These are phyloP conservation scores for Streptanthus diversifolius DNA, from an alignment of 345 rosid species.

Conservation along the genomic window DNA sequence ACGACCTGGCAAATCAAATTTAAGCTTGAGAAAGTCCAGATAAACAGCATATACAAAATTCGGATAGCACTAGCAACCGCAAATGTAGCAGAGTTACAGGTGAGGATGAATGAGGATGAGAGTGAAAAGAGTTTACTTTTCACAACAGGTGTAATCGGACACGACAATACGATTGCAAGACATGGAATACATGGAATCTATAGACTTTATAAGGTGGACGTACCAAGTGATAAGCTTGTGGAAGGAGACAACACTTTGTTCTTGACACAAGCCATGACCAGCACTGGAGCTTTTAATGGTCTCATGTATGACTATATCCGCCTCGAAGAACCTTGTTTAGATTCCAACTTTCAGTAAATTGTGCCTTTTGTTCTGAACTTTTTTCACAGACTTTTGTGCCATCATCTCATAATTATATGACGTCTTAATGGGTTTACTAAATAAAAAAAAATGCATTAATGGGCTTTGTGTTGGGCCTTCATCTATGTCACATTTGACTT, in stretches of 20 bases:
- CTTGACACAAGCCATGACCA: constrained; percentile 53
- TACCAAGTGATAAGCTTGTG: constrained; percentile 44
- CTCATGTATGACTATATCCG: constrained; percentile 92
- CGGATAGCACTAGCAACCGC: constrained; percentile 70
- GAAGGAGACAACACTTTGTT: constrained; percentile 64
- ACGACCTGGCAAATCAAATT: constrained; percentile 81
- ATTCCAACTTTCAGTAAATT: neutral
- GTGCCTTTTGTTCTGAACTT: neutral
- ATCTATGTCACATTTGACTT: neutral
- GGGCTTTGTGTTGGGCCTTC: constrained; percentile 3
- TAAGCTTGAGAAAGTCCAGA: constrained; percentile 36
- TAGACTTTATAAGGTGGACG: constrained; percentile 57
- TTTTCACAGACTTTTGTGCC: neutral
- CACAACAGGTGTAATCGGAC: constrained; percentile 66
- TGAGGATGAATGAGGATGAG: constrained; percentile 28
- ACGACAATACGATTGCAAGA: constrained; percentile 76
- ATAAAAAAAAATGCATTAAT: neutral
- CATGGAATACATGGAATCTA: constrained; percentile 85
- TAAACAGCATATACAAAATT: constrained; percentile 44
- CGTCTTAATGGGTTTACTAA: neutral
- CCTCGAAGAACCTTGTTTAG: constrained; percentile 60
- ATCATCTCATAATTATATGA: neutral
- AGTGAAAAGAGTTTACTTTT: constrained; percentile 35
- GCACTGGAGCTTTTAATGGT: constrained; percentile 60
- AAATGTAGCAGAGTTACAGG: constrained; percentile 59